These are phyloP conservation scores for Andrographis paniculata DNA, from an alignment of 305 asterid genomes.

Conservation along the genomic window DNA sequence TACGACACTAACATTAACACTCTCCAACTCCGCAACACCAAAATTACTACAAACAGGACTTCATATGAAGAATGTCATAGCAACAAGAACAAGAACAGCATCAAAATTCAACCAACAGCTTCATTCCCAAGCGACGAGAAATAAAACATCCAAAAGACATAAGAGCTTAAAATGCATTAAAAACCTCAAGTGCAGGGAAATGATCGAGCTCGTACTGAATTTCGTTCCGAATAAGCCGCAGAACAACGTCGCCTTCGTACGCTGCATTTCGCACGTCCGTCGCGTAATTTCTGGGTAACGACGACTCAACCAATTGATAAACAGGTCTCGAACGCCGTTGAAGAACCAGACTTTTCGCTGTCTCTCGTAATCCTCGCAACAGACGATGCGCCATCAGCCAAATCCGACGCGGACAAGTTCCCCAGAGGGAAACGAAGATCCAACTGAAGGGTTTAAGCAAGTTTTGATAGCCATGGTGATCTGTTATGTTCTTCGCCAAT, in stretches of 20 bases:
- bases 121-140: background rate
- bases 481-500: too few species aligned
- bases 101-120: background rate
- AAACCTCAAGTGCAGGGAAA: conserved; percentile 55
- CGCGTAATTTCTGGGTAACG: conserved; percentile 32
- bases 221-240: conserved; percentile 69
- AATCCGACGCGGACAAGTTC: conserved; percentile 1
- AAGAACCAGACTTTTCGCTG: conserved; percentile 18
- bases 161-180: background rate
- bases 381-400: conserved; percentile 48
- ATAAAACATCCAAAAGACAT: background rate
- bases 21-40: too few species aligned
- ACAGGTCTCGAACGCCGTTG: conserved; percentile 23
- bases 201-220: conserved; percentile 65
- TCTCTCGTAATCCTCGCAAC: conserved; percentile 40
- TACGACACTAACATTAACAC: too few species aligned
- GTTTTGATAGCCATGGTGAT: background rate
- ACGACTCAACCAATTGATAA: conserved; percentile 19
- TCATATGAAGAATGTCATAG: too few species aligned
- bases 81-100: background rate
- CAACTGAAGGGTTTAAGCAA: background rate
- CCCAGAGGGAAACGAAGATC: background rate
- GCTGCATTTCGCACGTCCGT: conserved; percentile 69
- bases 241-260: conserved; percentile 54
- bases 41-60: too few species aligned